Percentiles rank a stretch among this genome's conserved stretches.
Conservation (phyloP, 441 rosid genomes). For the Syzygium syzygioides region DNA sequence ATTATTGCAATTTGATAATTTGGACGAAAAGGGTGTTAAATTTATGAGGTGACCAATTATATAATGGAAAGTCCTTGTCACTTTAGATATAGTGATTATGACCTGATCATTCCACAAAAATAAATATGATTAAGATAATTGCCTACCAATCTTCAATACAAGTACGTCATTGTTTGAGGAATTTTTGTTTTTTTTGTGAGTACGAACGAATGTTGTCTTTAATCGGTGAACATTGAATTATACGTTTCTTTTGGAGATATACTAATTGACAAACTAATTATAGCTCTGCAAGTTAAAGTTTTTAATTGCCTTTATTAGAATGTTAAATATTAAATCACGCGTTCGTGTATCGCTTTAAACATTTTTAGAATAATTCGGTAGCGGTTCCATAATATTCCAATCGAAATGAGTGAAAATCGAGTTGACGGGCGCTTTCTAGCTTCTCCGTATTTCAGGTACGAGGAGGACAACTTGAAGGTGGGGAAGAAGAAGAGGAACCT, state of each 20-base stretch:
- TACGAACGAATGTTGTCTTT: neutral
- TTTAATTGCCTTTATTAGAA: neutral
- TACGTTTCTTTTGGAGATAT: neutral
- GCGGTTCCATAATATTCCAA: neutral
- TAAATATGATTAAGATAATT: neutral
- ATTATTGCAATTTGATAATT: neutral
- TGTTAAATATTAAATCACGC: neutral
- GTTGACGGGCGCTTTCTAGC: neutral
- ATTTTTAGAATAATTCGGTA: neutral
- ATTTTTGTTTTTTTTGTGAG: neutral
- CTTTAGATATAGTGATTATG: neutral
- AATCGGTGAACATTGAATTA: neutral
- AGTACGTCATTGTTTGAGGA: neutral
- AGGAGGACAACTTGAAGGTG: constrained; percentile 64
- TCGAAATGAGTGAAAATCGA: neutral
- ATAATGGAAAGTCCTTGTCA: neutral
- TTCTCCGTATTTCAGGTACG: constrained; percentile 44
- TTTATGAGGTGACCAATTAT: neutral
- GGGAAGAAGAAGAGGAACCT: constrained; percentile 80
- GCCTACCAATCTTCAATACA: neutral
- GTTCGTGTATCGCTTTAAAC: fast-evolving
- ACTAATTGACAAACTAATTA: neutral
- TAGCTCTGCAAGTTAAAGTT: neutral
- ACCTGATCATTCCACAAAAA: neutral
- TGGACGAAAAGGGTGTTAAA: neutral